Evolutionary conservation across 345 rosid species (phyloP).

Genomic region (Hibiscus tridactylites): DNA sequence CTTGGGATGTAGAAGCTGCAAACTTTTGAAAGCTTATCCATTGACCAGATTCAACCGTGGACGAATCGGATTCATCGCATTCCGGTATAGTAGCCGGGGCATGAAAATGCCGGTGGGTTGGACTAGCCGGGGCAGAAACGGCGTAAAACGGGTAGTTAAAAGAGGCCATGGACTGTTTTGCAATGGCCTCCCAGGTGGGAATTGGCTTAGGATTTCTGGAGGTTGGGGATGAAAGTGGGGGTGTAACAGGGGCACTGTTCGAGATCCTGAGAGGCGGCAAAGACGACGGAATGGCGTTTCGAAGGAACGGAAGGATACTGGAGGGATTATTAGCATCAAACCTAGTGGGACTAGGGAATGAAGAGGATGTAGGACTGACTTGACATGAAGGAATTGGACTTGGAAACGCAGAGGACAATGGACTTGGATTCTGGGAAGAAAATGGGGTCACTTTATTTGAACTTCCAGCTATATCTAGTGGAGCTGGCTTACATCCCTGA

Average conservation of each 20-base stretch:
- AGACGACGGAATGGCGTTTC: neutral
- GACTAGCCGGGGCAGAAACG: neutral
- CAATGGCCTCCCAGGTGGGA: neutral
- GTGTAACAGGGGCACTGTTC: neutral
- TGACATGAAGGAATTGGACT: constrained; percentile 2
- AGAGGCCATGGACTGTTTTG: neutral
- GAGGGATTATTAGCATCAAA: constrained; percentile 10
- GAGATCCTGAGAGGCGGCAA: neutral
- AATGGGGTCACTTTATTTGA: neutral
- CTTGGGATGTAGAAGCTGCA: neutral
- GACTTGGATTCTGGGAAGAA: neutral
- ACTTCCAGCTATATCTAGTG: neutral
- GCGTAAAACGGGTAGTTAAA: neutral
- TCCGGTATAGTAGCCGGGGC: neutral
- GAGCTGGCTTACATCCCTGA: constrained; percentile 1
- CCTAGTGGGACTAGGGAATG: neutral
- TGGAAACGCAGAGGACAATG: neutral
- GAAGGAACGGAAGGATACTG: neutral
- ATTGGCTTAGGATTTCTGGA: neutral
- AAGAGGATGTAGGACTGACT: neutral
- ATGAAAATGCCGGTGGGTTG: neutral
- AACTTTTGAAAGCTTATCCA: neutral
- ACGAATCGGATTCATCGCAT: neutral
- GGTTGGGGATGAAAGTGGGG: neutral
- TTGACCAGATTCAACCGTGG: neutral